Percentiles rank a stretch among this genome's conserved stretches.
Conservation (phyloP, 257 asterid species). For the Perilla frutescens region DNA sequence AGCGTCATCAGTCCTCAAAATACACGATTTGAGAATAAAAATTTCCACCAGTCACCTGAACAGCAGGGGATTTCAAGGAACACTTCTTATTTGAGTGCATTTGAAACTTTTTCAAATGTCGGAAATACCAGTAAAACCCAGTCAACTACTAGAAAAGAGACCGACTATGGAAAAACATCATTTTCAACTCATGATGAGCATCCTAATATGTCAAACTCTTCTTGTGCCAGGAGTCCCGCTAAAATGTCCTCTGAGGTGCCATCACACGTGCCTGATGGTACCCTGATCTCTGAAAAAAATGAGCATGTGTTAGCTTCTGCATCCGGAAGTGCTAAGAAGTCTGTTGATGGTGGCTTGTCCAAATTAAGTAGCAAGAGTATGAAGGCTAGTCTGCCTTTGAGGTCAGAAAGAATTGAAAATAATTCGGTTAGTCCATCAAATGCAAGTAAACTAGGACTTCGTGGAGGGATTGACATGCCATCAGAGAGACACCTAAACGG, state of each 20-base stretch:
- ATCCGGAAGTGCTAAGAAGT: constrained; percentile 47
- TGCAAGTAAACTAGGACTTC: constrained; percentile 30
- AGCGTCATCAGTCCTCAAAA: constrained; percentile 46
- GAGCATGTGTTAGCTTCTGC: constrained; percentile 43
- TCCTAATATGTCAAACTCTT: constrained; percentile 43
- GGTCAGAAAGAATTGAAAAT: constrained; percentile 44
- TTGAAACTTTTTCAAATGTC: constrained; percentile 38
- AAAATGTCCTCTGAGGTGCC: constrained; percentile 41
- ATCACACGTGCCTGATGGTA: constrained; percentile 32
- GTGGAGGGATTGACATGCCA: constrained; percentile 44
- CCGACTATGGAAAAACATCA: constrained; percentile 28
- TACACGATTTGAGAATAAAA: constrained; percentile 35
- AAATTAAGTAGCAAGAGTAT: constrained; percentile 41
- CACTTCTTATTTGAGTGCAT: constrained; percentile 37
- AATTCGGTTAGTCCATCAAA: constrained; percentile 43
- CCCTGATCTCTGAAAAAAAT: constrained; percentile 36
- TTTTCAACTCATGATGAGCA: constrained; percentile 32
- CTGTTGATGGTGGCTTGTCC: constrained; percentile 44
- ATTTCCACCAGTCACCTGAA: constrained; percentile 41
- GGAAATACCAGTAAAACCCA: constrained; percentile 37
- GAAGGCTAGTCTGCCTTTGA: constrained; percentile 44
- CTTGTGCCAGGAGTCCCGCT: constrained; percentile 43
- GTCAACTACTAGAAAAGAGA: constrained; percentile 47
- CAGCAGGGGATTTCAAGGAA: constrained; percentile 47
- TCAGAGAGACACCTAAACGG: constrained; percentile 36